Evolutionary conservation across 495 filamentous ascomycete genomes (phyloP), one percentile per base, ranked within the genome.

Genomic region (Talaromyces liani): DNA sequence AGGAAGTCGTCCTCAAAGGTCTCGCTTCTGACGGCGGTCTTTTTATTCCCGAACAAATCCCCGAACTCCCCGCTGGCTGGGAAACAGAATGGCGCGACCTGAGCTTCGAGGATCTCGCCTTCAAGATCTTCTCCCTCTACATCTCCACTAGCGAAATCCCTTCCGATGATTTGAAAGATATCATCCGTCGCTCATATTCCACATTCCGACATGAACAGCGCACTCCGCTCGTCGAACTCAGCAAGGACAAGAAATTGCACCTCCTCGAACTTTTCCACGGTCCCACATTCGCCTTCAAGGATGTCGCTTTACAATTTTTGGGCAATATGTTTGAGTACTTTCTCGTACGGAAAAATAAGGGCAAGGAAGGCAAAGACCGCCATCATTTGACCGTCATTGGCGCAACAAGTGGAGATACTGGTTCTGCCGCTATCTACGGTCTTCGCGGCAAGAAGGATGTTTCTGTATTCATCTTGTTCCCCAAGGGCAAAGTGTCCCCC

Each of bases 251-350:
- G 18, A 76, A 88, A 62, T 72, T 97, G 8, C 82, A 96, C 71
- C 75, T 98, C 10, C 86, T 98, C 10, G 94, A 98, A 75, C 87
- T 98, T 10, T 98, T 97, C 83, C 93, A 98, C 72, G 94, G 94
- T n/a, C 93, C 92, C 2, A 97, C 85, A n/a, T 96, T 88, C 68
- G 85, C 93, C 6, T 97, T 97, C 82, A 97, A 97, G 75, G 93
- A 95, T 70, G 89, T 89, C 16, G 93, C 93, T 5, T 75, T 97
- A 25, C 92, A 96, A 68, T 91, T 96, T 67, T 78, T 98, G 6
- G 94, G 94, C 25, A 97, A 98, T 70, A 81, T 97, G 12, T 97
- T 98, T 70, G 94, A 98, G 76, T 98, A 93, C 72, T 93, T 98
- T 74, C 82, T 98, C 2, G 83, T 91, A 7, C 81, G 92, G 36